Conservation (phyloP, 1,284 basidiomycete species). For the Apiotrichum gracile region DNA sequence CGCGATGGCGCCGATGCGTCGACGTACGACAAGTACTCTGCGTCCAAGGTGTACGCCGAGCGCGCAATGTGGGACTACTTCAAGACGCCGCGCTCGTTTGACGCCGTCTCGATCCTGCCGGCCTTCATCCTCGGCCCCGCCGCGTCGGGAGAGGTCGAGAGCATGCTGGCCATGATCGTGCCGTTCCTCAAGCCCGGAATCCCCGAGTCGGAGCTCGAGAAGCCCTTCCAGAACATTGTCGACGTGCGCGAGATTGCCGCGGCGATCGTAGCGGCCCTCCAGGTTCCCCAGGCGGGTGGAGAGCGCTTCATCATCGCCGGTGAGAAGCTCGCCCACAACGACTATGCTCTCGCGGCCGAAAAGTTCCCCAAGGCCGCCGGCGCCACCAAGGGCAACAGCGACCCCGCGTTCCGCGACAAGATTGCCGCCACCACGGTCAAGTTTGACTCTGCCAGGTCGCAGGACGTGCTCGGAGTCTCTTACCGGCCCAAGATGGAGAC, state of each 20-base stretch:
- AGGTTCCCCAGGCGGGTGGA: conserved; percentile 49
- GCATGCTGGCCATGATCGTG: not conserved
- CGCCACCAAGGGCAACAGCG: not conserved
- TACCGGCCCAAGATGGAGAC: no score
- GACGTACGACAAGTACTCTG: conserved; percentile 1
- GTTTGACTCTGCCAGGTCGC: no score
- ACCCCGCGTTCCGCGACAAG: not conserved
- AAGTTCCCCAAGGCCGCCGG: not conserved
- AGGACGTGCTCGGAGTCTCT: no score
- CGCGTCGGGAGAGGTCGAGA: not conserved
- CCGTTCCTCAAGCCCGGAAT: not conserved
- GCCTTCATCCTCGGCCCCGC: not conserved
- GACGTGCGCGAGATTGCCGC: conserved; percentile 12
- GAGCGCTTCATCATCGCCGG: conserved; percentile 44
- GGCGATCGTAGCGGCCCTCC: not conserved
- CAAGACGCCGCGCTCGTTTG: not conserved
- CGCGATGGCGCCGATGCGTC: not conserved
- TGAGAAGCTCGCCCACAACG: not conserved
- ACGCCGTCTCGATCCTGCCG: conserved; percentile 4
- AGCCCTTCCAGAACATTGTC: conserved; percentile 24
- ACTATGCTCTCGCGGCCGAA: not conserved
- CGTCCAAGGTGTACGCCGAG: conserved; percentile 27
- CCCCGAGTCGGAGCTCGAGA: not conserved
- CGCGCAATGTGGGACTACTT: conserved; percentile 29
- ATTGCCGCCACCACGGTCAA: no score